Base-by-base conservation (phyloP, 116 monocot species). In the Dioscorea cayenensis region DNA sequence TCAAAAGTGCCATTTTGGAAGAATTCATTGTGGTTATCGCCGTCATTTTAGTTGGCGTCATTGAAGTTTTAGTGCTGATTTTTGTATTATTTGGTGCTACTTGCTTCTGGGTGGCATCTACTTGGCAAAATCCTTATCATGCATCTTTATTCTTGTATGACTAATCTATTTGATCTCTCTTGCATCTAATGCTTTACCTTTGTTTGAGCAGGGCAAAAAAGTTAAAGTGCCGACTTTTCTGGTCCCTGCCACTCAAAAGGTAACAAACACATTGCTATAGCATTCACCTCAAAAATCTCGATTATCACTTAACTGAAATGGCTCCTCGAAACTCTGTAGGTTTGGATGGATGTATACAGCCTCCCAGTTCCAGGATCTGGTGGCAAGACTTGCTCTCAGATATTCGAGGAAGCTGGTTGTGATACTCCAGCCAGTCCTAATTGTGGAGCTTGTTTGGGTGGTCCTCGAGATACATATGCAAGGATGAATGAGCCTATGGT, bases 171-270 rank as follows among this genome's bases (percentile, higher is more conserved):
- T 55, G 16, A 16, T 55, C 19, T 55, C 3, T 19, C n/a, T 55
- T 55, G 5, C 55, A n/a, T 55, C 28, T 28, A 18, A 37, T 28
- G 16, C 13, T 37, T 55, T 60, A 28, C 36, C 36, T 66, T 52
- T 27, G 11, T 36, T 18, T 51, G 27, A 21, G 58, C 88, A 94
- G 94, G 99, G 94, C 17, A 89, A 81, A 25, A 99, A 85, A 79
- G 99, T 91, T 27, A 94, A 99, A 72, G 99, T 94, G 38, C 99
- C 99, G 17, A 99, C 99, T 66, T 99, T 94, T 81, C 87, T 99
- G 64, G 99, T 99, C 52, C 99, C 99, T 76, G 99, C 99, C 16
- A 99, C 99, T n/a, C 99, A 99, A 63, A 99, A 99, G 99, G 97
- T 90, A 81, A 19, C 66, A 19, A 8, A 51, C 13, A 14, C 64